Evolutionary conservation across 805 yeast species (phyloP).

Genomic region (Candida ovalis): DNA sequence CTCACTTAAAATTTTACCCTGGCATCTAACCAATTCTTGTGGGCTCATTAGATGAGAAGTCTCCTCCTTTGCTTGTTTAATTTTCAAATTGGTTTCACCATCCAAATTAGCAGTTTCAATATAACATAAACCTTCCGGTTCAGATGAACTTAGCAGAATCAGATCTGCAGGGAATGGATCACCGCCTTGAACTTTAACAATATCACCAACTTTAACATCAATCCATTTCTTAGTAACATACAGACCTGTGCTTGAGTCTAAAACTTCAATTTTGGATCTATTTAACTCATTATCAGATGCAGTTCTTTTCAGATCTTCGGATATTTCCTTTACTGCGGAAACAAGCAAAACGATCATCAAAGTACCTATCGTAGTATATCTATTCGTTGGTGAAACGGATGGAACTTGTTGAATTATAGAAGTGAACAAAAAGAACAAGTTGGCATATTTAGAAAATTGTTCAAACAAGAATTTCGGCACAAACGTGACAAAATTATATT

Average conservation of each 20-base stretch:
- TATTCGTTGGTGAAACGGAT: slow-evolving; percentile 89
- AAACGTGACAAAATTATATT: slow-evolving; percentile 90
- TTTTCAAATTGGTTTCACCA: slow-evolving; percentile 95
- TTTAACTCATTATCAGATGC: slow-evolving; percentile 87
- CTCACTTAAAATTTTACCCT: slow-evolving; percentile 72
- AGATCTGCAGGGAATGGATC: slow-evolving; percentile 95
- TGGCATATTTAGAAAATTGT: slow-evolving; percentile 96
- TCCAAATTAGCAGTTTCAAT: slow-evolving; percentile 97
- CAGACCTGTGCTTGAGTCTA: slow-evolving; percentile 53
- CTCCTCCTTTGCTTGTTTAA: slow-evolving; percentile 81
- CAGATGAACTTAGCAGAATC: slow-evolving; percentile 81
- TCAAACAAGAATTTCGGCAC: slow-evolving; percentile 92
- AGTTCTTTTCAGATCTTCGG: slow-evolving; percentile 88
- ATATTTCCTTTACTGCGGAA: slow-evolving; percentile 86
- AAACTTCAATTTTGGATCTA: slow-evolving; percentile 61
- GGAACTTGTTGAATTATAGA: slow-evolving; percentile 97
- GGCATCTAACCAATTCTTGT: slow-evolving; percentile 46
- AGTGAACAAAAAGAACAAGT: slow-evolving; percentile 87
- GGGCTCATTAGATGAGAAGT: slow-evolving; percentile 73
- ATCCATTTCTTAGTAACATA: slow-evolving; percentile 77
- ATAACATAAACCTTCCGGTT: slow-evolving; percentile 96
- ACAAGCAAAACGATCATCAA: slow-evolving; percentile 78
- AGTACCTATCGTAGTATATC: slow-evolving; percentile 94
- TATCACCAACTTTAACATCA: slow-evolving; percentile 85
- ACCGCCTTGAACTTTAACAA: slow-evolving; percentile 78